These are phyloP conservation scores for Trebouxia sp. DNA, from an alignment of 139 green algal species.

Conservation along the genomic window DNA sequence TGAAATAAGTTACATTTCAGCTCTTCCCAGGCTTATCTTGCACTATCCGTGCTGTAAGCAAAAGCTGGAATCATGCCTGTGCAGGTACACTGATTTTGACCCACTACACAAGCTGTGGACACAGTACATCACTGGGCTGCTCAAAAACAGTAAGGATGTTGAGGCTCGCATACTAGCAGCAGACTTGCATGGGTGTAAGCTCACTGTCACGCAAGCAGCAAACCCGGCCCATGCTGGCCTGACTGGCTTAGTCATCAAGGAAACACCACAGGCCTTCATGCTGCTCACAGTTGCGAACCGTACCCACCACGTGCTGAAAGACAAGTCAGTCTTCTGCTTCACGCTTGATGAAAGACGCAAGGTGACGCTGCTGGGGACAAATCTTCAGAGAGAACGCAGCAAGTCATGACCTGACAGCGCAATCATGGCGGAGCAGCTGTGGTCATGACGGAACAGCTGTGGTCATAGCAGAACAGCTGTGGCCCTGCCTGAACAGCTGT, in stretches of 20 bases:
- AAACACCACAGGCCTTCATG: background rate
- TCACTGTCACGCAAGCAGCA: background rate
- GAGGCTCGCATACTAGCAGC: constrained; percentile 13
- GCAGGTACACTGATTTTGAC: background rate
- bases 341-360: background rate
- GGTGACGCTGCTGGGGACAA: background rate
- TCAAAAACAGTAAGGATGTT: background rate
- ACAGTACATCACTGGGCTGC: constrained; percentile 9
- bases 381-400: constrained; percentile 1
- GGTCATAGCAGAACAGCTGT: too few species aligned
- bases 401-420: too few species aligned
- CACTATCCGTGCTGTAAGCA: too few species aligned
- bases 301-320: background rate
- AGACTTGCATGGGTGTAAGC: constrained; percentile 4
- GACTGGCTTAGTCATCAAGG: constrained; percentile 5
- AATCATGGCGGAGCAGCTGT: too few species aligned
- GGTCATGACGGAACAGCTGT: too few species aligned
- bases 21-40: too few species aligned
- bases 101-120: constrained; percentile 7
- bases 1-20: background rate
- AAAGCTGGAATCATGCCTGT: too few species aligned
- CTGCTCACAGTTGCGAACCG: background rate
- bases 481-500: too few species aligned
- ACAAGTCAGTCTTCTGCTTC: background rate
- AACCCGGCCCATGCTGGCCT: constrained; percentile 1